Conservation (phyloP, 2,329 filamentous ascomycete species). For the Trichoderma endophyticum region DNA sequence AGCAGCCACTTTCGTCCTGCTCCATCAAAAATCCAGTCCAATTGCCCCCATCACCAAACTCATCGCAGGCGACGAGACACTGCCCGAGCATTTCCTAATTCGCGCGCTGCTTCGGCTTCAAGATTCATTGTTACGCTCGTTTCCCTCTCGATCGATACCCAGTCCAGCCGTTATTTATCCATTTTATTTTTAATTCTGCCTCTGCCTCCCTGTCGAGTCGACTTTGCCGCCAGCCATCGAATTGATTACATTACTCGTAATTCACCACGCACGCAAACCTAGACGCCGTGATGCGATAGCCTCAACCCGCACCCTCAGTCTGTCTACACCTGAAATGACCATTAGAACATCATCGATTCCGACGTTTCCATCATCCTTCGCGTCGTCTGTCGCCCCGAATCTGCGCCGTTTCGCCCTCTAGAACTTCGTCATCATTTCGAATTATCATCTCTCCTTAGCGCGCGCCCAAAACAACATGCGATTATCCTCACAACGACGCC, state of each 20-base stretch:
- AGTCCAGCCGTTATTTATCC: not conserved
- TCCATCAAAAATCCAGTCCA: slow-evolving; percentile 8
- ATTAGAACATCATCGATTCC: slow-evolving; percentile 20
- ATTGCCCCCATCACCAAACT: slow-evolving; percentile 1
- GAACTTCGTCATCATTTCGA: not conserved
- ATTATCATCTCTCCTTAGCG: slow-evolving; percentile 20
- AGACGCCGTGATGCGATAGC: slow-evolving; percentile 25
- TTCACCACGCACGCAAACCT: slow-evolving; percentile 18
- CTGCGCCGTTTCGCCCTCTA: not conserved
- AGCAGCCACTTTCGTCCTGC: slow-evolving; percentile 15
- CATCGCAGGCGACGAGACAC: slow-evolving; percentile 21
- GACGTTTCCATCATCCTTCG: not conserved
- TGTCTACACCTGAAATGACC: slow-evolving; percentile 29
- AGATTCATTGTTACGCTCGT: slow-evolving; percentile 19
- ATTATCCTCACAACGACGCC: slow-evolving; percentile 43
- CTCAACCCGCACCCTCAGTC: slow-evolving; percentile 23
- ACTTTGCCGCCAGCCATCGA: not conserved
- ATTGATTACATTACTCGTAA: not conserved
- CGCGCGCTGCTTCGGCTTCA: not conserved
- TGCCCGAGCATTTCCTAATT: slow-evolving; percentile 10
- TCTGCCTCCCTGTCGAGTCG: not conserved
- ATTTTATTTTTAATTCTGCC: not conserved
- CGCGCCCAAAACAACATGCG: slow-evolving; percentile 43
- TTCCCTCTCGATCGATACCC: slow-evolving; percentile 10
- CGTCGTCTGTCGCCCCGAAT: slow-evolving; percentile 12